Base-by-base conservation (phyloP, 345 rosid genomes). In the Salix dunnii region DNA sequence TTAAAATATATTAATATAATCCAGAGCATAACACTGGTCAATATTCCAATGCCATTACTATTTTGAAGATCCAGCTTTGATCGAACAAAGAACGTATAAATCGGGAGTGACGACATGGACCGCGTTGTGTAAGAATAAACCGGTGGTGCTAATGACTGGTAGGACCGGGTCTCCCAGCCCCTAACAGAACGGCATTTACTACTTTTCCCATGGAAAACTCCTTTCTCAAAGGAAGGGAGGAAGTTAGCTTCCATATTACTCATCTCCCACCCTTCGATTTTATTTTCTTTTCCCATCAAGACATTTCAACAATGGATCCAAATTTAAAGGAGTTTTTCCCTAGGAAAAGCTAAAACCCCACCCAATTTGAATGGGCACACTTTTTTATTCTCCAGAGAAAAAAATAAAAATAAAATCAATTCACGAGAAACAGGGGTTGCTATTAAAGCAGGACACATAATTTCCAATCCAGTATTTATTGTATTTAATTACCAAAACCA, bases 241-340 rank as follows among this genome's bases (percentile, higher is more conserved):
- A 28, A 16, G 82, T 76, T 72, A 67, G 55, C 72, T 82, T 81
- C 79, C 80, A 27, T 2, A 0, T 53, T 20, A 31, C 79, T 53
- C 60, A 70, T 84, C 82, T 79, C 85, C 72, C 78, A 80, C 85
- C 85, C 78, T 74, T 81, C 83, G 36, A 79, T 82, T 81, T 82
- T 40, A 30, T 40, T n/a, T n/a, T n/a, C n/a, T n/a, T 35, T 48
- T 70, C 79, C 63, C 63, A 58, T 23, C 63, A n/a, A 63, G 73
- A 81, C 81, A 79, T 85, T 85, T 85, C 88, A 83, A 86, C 83
- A 4, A 74, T 73, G 79, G 89, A 85, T 86, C 89, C 87, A 73
- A 48, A 31, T 70, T 88, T 85, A 38, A 60, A 78, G 89, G 85
- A 61, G 79, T 72, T 28, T 65, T 61, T 60, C 84, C 82, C 63